Conservation (phyloP, 2,329 filamentous ascomycete species). For the Nemania sp. region DNA sequence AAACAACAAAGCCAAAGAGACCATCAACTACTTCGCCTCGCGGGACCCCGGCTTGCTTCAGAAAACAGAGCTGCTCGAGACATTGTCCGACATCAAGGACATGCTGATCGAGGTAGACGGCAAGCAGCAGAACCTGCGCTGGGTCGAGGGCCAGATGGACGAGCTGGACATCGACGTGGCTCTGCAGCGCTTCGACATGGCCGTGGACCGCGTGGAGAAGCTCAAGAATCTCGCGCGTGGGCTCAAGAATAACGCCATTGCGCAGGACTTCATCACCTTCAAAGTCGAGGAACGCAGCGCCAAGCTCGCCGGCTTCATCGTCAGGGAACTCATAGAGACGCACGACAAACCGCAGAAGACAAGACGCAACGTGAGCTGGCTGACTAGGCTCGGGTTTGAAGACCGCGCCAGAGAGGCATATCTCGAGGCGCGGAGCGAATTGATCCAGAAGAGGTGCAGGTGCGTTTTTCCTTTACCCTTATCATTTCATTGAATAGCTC, state of each 20-base stretch:
- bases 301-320: constrained; percentile 75
- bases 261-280: constrained; percentile 88
- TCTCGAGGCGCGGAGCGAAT: constrained; percentile 73
- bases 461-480: constrained; percentile 45
- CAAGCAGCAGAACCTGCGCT: constrained; percentile 92
- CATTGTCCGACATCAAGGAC: constrained; percentile 76
- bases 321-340: constrained; percentile 75
- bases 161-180: constrained; percentile 96
- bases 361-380: constrained; percentile 79
- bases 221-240: constrained; percentile 77
- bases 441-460: constrained; percentile 82
- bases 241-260: constrained; percentile 82
- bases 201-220: constrained; percentile 82
- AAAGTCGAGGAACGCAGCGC: constrained; percentile 86
- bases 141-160: constrained; percentile 94
- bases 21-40: constrained; percentile 82
- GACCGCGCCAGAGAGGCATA: constrained; percentile 88
- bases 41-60: constrained; percentile 76
- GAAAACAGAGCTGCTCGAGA: constrained; percentile 79
- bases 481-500: too few species aligned
- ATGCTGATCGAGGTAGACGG: constrained; percentile 95
- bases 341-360: constrained; percentile 78
- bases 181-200: constrained; percentile 82
- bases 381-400: constrained; percentile 85
- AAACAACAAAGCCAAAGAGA: constrained; percentile 80